phyloP scores from a whole-genome alignment of 805 yeast species.

The Jamesozyma gamospora region DNA sequence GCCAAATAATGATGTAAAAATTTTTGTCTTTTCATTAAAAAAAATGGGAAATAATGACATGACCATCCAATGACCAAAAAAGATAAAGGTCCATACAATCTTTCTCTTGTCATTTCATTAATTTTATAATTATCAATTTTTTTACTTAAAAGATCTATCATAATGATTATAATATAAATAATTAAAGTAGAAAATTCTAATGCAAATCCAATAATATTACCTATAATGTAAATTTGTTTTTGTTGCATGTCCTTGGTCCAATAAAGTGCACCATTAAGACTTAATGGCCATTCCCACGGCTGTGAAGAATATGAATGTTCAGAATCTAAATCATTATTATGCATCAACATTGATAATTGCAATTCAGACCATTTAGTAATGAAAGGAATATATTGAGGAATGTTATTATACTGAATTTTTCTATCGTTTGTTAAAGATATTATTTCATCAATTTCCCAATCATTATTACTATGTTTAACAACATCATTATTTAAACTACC shows the following conservation, averaged over 20 bases:
- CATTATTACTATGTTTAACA: constrained; percentile 35
- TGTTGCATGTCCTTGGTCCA: constrained; percentile 69
- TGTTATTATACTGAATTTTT: constrained; percentile 15
- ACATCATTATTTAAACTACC: constrained; percentile 78
- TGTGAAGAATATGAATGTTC: constrained; percentile 93
- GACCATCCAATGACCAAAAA: constrained; percentile 83
- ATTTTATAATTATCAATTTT: constrained; percentile 57
- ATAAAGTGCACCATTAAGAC: constrained; percentile 85
- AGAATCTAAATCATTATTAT: constrained; percentile 75
- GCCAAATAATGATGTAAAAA: constrained; percentile 92
- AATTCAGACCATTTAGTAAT: constrained; percentile 82
- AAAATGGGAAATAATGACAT: constrained; percentile 85
- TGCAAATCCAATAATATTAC: constrained; percentile 90
- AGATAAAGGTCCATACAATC: constrained; percentile 70
- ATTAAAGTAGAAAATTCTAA: constrained; percentile 56
- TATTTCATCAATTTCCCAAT: constrained; percentile 71
- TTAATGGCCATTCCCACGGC: constrained; percentile 86
- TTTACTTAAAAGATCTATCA: constrained; percentile 66
- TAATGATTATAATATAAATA: constrained; percentile 51
- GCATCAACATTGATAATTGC: constrained; percentile 81
- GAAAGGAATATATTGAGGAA: constrained; percentile 62
- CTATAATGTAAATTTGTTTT: constrained; percentile 79
- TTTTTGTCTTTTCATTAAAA: constrained; percentile 83
- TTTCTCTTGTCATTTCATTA: constrained; percentile 48
- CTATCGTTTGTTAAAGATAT: constrained; percentile 55